phyloP scores from a whole-genome alignment of 129 eudicot species.

The Glebionis coronaria region DNA sequence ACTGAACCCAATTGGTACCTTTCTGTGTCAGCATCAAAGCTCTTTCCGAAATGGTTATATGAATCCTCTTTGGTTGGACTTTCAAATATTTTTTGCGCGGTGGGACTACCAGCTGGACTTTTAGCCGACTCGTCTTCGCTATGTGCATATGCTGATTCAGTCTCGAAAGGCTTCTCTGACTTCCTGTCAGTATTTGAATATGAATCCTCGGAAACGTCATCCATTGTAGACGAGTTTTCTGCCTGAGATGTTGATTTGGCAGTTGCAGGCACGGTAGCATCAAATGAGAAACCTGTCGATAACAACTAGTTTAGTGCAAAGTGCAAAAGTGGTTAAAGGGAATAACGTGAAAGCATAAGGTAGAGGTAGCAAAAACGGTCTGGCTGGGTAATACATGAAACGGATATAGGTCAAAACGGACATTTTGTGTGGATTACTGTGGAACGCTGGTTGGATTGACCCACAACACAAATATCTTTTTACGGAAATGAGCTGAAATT shows the following conservation, averaged over 20 bases:
- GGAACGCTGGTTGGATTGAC: too few species aligned
- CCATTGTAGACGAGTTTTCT: conserved; percentile 47
- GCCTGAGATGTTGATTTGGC: conserved; percentile 42
- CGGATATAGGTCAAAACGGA: neutral
- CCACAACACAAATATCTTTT: too few species aligned
- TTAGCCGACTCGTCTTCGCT: conserved; percentile 82
- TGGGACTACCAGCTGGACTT: conserved; percentile 82
- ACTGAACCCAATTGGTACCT: conserved; percentile 39
- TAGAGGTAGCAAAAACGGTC: neutral
- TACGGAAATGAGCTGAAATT: too few species aligned
- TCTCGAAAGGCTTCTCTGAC: conserved; percentile 63
- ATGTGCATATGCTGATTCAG: conserved; percentile 56
- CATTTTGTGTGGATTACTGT: too few species aligned
- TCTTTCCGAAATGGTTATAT: conserved; percentile 52
- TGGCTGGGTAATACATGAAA: neutral
- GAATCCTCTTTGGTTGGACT: conserved; percentile 72
- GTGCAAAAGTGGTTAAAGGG: neutral
- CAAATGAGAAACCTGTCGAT: conserved; percentile 58
- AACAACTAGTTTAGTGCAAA: conserved; percentile 11
- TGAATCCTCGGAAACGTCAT: conserved; percentile 46
- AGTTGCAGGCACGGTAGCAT: conserved; percentile 50
- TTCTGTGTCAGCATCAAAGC: conserved; percentile 72
- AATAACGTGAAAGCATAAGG: neutral
- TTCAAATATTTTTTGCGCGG: conserved; percentile 45
- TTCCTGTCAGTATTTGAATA: conserved; percentile 48